Evolutionary conservation across 306 rosid species (phyloP).

Genomic region (Fragaria vesca): DNA sequence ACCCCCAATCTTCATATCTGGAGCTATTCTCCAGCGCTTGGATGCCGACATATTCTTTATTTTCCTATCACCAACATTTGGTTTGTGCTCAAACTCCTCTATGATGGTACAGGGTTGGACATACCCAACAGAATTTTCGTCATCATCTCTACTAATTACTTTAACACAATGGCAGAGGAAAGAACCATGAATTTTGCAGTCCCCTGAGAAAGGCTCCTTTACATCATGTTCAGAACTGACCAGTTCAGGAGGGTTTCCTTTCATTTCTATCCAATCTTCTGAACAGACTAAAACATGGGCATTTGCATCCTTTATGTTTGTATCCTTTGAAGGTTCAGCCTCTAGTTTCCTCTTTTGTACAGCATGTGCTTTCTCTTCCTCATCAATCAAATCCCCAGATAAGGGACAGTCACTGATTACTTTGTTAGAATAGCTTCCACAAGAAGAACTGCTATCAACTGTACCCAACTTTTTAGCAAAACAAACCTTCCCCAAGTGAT

Average conservation of each 20-base stretch:
- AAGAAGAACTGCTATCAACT: slow-evolving; percentile 1
- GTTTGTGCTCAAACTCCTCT: slow-evolving; percentile 26
- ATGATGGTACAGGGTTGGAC: slow-evolving; percentile 31
- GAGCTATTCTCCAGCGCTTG: slow-evolving; percentile 19
- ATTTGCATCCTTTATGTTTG: slow-evolving; percentile 27
- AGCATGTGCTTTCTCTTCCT: slow-evolving; percentile 50
- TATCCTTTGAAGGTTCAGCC: slow-evolving; percentile 25
- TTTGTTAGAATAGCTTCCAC: slow-evolving; percentile 19
- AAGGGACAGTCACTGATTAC: slow-evolving; percentile 23
- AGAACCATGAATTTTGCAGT: slow-evolving; percentile 21
- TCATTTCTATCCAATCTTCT: slow-evolving; percentile 29
- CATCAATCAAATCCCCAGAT: slow-evolving; percentile 36
- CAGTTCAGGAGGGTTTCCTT: slow-evolving; percentile 24
- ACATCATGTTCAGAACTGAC: slow-evolving; percentile 26
- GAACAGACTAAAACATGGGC: slow-evolving; percentile 17
- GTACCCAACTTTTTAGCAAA: slow-evolving; percentile 17
- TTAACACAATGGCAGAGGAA: slow-evolving; percentile 24
- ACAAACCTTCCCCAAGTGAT: slow-evolving; percentile 17
- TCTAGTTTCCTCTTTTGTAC: slow-evolving; percentile 39
- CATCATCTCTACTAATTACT: slow-evolving; percentile 56
- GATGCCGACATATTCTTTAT: slow-evolving; percentile 26
- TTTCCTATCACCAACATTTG: slow-evolving; percentile 17
- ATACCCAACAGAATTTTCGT: slow-evolving; percentile 42
- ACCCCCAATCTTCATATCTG: slow-evolving; percentile 26
- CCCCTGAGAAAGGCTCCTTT: slow-evolving; percentile 5